These are phyloP conservation scores for Bipolaris sorokiniana DNA, from an alignment of 2,329 filamentous ascomycete species.

Conservation along the genomic window DNA sequence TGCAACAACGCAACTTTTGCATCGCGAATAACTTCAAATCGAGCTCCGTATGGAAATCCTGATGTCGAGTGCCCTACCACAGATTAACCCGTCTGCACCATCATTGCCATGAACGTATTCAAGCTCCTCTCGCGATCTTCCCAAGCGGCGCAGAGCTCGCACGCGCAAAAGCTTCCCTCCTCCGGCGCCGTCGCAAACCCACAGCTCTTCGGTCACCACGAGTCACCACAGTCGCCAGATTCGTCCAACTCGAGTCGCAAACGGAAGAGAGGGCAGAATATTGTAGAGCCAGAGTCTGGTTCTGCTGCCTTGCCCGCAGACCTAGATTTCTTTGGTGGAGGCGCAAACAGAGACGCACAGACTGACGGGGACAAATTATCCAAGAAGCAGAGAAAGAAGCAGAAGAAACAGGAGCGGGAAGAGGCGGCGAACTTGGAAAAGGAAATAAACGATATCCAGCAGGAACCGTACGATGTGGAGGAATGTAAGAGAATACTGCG, in stretches of 20 bases:
- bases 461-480: conserved; percentile 63
- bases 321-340: conserved; percentile 54
- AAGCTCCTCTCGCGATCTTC: conserved; percentile 74
- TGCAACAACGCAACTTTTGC: conserved; percentile 28
- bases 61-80: neutral
- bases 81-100: neutral
- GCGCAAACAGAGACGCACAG: conserved; percentile 18
- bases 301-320: conserved; percentile 35
- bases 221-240: conserved; percentile 47
- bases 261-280: conserved; percentile 50
- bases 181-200: conserved; percentile 69
- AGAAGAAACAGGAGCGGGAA: conserved; percentile 15
- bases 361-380: conserved; percentile 10
- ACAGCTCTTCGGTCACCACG: conserved; percentile 65
- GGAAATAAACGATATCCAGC: conserved; percentile 1
- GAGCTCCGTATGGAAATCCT: conserved; percentile 1
- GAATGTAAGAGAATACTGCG: conserved; percentile 76
- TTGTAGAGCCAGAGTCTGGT: conserved; percentile 7
- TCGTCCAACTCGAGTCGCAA: conserved; percentile 43
- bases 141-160: conserved; percentile 57
- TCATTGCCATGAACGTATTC: conserved; percentile 69
- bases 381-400: conserved; percentile 28
- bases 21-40: conserved; percentile 3
- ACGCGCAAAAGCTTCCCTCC: conserved; percentile 63
- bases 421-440: conserved; percentile 9